Evolutionary conservation across 805 yeast genomes (phyloP), one percentile per base, ranked within the genome.

Genomic region (Saturnispora serradocipensis): DNA sequence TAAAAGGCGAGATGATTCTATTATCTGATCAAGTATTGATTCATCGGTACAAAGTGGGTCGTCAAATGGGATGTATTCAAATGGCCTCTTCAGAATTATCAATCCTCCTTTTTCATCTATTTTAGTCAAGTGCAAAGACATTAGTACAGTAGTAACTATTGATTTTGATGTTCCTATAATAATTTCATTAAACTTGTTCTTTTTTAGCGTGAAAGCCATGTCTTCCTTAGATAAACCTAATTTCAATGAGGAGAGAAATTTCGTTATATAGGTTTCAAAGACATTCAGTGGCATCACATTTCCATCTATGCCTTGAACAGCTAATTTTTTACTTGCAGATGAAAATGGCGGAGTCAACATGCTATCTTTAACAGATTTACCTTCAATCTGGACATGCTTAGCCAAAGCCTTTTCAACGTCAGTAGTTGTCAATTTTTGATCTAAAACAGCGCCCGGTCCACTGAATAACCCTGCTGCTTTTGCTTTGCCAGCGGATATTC

Each of bases 401-500:
- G 35, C 32, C 7, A 55, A 28, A 7, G 39, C 44, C 5, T 35
- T 24, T 18, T 51, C 53, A 8, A 45, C 44, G 8, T 46, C 52
- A 15, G 49, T 51, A 2, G n/a, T 32, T 3, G 43, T 42, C 27
- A 43, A 32, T 35, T 49, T 49, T 3, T 43, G 36, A 34, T 49
- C 51, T 15, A 49, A 35, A n/a, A 16, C 18, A 16, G 36, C 65
- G 39, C 89, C 89, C 1, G 93, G 91, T 16, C 78, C 70, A 2
- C 90, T 88, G 59, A 88, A 88, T 2, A 86, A 65, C 0, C 96
- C 96, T 1, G 88, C 77, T 16, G 85, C 68, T 59, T 88, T 88
- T 5, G 93, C 95, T 54, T 84, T 72, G 54, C 82, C 86, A 0
- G 93, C 85, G 1, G 86, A 76, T 1, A 85, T 81, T 6, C 77